Evolutionary conservation across 805 yeast genomes (phyloP), one percentile per base, ranked within the genome.

Genomic region (Middelhovenomyces tepae): DNA sequence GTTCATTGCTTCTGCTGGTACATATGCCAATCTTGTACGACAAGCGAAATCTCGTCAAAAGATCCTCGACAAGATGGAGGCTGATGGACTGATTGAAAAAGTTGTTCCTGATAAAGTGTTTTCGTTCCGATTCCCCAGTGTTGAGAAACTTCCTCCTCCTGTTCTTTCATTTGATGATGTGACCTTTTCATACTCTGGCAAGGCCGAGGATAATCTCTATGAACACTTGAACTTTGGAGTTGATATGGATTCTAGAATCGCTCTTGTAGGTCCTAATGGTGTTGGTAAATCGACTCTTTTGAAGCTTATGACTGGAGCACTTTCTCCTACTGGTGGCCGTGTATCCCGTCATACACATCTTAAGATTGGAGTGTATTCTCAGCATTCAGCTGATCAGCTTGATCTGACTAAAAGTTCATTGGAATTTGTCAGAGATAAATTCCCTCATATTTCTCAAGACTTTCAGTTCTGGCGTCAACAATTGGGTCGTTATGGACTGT

Each of bases 11-110:
- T 82, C 95, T 49, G 98, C 98, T 37, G 98, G 98, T 87, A 91
- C 98, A 36, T 91, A 91, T 67, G 97, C 98, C 42, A 91, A 91
- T 68, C 72, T 91, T 69, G 98, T 91, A 39, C 85, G 83, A 62
- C 98, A 91, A 68, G 98, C 98, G 46, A 91, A 91, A 66, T 91
- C 98, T 21, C 84, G 97, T 69, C 98, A 91, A 73, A 91, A 91
- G 79, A 91, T 91, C 59, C 72, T 91, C 62, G 98, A 91, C 67
- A 91, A 91, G 79, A 91, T 91, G 98, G 98, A 91, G 69, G 97
- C 98, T 50, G 98, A 91, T 60, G 98, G 98, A 56, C 48, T 63
- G 14, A 82, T 91, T 54, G 83, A 83, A 65, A 79, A 94, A 35
- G 98, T 91, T 50, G 86, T 74, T 37, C 80, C 82, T 33, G 98